Evolutionary conservation across 2,329 filamentous ascomycete species (phyloP), one percentile per base, ranked within the genome.

Genomic region (Pyrenochaeta sp.): DNA sequence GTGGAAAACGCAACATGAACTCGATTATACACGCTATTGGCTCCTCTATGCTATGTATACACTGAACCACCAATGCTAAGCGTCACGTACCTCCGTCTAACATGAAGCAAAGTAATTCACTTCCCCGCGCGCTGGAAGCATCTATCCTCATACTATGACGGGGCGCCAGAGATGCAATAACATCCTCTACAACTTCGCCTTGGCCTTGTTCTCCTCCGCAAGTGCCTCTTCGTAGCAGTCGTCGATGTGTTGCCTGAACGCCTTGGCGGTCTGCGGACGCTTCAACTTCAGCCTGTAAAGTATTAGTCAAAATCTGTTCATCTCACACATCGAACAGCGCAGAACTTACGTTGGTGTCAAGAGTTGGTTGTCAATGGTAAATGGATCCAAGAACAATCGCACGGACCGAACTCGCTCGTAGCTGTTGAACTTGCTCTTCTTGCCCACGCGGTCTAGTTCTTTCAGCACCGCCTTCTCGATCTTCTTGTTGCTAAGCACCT

Each of bases 321-420:
- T 28, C 19, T 30, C 25, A 15, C n/a, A 57, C 7, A 19, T n/a
- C 2, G 25, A 30, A 27, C n/a, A 36, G 45, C 19, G 10, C 2
- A 37, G 30, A 45, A 87, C 90, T 88, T 86, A 94, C 91, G 92
- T 96, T 24, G 92, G 91, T 22, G 91, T 95, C 74, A 93, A 80
- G 49, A 97, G 83, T 78, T 96, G 91, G 74, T 99, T 99, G 50
- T 97, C 93, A 64, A 98, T 88, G 0, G 88, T 91, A 71, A 99
- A 98, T 1, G 95, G 95, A 58, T 99, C 95, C 13, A 97, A 69
- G 69, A 90, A 89, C 66, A 99, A 80, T 62, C 90, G 79, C 55
- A 90, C 84, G 67, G 89, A 91, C 75, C 85, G 87, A 46, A 98
- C 89, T 64, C 88, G 87, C 84, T 99, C 95, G 69, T 91, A 98